Conservation (phyloP, 1,139 yeast species). For the Blastobotrys buckinghamii region DNA sequence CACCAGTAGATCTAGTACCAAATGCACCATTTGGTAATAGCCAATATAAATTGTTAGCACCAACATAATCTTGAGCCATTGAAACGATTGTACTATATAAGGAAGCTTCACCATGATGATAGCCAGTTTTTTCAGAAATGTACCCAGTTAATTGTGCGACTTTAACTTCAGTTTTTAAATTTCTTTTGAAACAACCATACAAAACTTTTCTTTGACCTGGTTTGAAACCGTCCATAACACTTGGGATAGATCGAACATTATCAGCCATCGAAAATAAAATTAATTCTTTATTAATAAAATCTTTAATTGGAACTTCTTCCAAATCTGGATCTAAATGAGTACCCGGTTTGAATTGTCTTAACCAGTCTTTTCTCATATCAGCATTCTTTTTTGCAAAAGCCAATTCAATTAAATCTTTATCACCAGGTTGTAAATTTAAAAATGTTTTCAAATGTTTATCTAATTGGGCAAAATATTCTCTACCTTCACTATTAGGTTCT, state of each 20-base stretch:
- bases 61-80: conserved; percentile 91
- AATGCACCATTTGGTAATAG: conserved; percentile 92
- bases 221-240: conserved; percentile 89
- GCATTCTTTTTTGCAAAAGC: conserved; percentile 96
- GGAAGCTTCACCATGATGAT: conserved; percentile 94
- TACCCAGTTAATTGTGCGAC: conserved; percentile 91
- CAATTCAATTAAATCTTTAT: conserved; percentile 74
- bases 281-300: conserved; percentile 91
- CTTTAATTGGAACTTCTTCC: conserved; percentile 77
- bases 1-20: conserved; percentile 96
- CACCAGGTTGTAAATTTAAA: conserved; percentile 76
- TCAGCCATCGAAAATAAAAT: conserved; percentile 96
- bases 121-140: conserved; percentile 83
- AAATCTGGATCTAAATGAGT: conserved; percentile 84
- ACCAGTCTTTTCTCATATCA: conserved; percentile 97
- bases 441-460: conserved; percentile 84
- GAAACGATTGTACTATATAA: conserved; percentile 87
- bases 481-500: conserved; percentile 62
- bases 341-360: conserved; percentile 83
- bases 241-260: conserved; percentile 91
- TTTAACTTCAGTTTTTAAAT: conserved; percentile 69
- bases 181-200: conserved; percentile 82
- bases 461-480: conserved; percentile 82
- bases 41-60: conserved; percentile 81
- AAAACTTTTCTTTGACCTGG: conserved; percentile 96